Evolutionary conservation across 2,329 filamentous ascomycete species (phyloP).

Genomic region (Ascochyta koolunga): DNA sequence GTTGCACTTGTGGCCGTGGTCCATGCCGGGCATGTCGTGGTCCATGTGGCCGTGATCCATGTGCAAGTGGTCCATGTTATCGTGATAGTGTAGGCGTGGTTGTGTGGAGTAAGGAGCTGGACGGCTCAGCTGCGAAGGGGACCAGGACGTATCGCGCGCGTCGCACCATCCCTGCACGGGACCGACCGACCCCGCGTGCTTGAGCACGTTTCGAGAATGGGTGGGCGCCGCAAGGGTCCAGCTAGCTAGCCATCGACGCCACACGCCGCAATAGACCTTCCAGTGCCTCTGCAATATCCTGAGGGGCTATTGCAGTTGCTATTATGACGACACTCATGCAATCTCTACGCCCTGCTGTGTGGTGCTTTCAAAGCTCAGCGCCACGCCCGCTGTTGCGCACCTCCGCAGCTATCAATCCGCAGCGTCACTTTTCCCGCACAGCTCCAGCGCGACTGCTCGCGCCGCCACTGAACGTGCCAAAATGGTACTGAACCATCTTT

Average conservation of each 20-base stretch:
- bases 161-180: constrained; percentile 32
- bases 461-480: constrained; percentile 48
- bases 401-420: constrained; percentile 17
- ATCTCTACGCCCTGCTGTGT: constrained; percentile 23
- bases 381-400: constrained; percentile 16
- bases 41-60: constrained; percentile 64
- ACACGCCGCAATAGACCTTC: background rate
- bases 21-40: constrained; percentile 58
- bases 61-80: constrained; percentile 46
- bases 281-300: background rate
- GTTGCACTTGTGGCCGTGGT: constrained; percentile 70
- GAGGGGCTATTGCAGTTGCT: background rate
- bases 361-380: constrained; percentile 20
- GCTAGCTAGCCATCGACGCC: constrained; percentile 1
- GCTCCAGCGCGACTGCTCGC: constrained; percentile 29
- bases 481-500: constrained; percentile 40
- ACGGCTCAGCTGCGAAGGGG: constrained; percentile 3
- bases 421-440: constrained; percentile 38
- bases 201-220: constrained; percentile 18
- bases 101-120: background rate
- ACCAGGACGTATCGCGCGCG: constrained; percentile 14
- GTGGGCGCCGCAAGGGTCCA: constrained; percentile 8
- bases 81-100: constrained; percentile 9
- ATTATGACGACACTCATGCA: constrained; percentile 24
- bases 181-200: constrained; percentile 15